Evolutionary conservation across 2,329 filamentous ascomycete genomes (phyloP), one percentile per base, ranked within the genome.

Genomic region (Elsinoe necatrix): DNA sequence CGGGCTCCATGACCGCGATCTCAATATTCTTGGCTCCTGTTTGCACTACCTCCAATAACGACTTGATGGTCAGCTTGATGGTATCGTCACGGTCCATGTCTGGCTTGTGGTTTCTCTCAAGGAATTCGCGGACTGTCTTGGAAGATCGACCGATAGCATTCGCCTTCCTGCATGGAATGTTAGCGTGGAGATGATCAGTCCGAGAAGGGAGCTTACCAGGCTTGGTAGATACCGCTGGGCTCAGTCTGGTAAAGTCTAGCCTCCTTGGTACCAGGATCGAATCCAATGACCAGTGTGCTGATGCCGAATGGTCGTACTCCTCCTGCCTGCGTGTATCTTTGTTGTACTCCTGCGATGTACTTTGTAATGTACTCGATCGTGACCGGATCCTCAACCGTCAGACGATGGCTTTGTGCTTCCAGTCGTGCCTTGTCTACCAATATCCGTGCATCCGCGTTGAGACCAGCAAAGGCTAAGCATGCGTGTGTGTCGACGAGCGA

Each of bases 301-400:
- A 98, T 96, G 61, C 93, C 93, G 69, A 98, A 98, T n/a, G 93
- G 93, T 68, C 93, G 81, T 55, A 98, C 93, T 80, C 93, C 93
- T 77, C 93, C 93, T 68, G 90, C 95, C 79, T 98, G 93, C 48
- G 93, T 98, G 80, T 98, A 98, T 73, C 90, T 84, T 79, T 98
- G 93, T 80, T 98, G 93, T 65, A 98, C 93, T 57, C 92, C 89
- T 55, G 93, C 93, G 62, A 98, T 87, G 69, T 97, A 95, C 79
- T 98, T 97, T 68, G 93, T 97, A 70, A 98, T 96, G 80, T 98
- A 98, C 77, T 98, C 93, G 73, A 98, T 95, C 61, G 89, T 92
- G 63, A 95, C 89, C 57, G 93, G 92, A 71, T 98, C 95, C 72
- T 98, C 93, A 58, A 98, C 90, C 3, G 93, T 97, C 66, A 98